Evolutionary conservation across 139 green algal species (phyloP).

Genomic region (Micractinium sp.): DNA sequence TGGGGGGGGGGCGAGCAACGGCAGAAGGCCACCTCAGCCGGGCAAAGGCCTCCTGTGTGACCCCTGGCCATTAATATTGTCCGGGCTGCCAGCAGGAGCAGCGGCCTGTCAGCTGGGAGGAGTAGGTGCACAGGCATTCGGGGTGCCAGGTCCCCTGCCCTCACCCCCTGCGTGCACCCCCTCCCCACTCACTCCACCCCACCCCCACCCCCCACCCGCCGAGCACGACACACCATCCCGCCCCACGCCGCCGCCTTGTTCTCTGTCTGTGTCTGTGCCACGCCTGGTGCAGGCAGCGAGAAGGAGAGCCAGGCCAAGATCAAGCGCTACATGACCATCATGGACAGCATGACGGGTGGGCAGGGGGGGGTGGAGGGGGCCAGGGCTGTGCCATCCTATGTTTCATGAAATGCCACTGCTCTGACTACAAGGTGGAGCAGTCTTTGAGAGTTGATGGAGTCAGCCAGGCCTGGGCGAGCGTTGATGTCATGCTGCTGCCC

Average conservation of each 20-base stretch:
- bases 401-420: neutral
- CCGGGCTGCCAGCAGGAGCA: too few relatives aligned
- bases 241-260: too few relatives aligned
- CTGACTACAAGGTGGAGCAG: neutral
- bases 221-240: neutral
- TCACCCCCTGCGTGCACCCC: neutral
- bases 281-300: slow-evolving; percentile 71
- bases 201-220: neutral
- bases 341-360: slow-evolving; percentile 94
- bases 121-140: neutral
- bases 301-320: slow-evolving; percentile 87
- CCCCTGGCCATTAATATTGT: too few relatives aligned
- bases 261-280: neutral
- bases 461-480: too few relatives aligned
- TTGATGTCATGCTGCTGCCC: too few relatives aligned
- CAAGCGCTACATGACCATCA: slow-evolving; percentile 96
- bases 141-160: neutral
- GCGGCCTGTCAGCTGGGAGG: too few relatives aligned
- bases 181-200: neutral
- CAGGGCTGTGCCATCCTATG: too few relatives aligned
- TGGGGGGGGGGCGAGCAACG: neutral
- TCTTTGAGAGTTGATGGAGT: too few relatives aligned
- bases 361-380: neutral
- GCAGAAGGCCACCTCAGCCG: neutral
- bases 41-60: too few relatives aligned